Evolutionary conservation across 2,329 filamentous ascomycete species (phyloP), one percentile per base, ranked within the genome.

Genomic region (Beauveria pseudobassiana): DNA sequence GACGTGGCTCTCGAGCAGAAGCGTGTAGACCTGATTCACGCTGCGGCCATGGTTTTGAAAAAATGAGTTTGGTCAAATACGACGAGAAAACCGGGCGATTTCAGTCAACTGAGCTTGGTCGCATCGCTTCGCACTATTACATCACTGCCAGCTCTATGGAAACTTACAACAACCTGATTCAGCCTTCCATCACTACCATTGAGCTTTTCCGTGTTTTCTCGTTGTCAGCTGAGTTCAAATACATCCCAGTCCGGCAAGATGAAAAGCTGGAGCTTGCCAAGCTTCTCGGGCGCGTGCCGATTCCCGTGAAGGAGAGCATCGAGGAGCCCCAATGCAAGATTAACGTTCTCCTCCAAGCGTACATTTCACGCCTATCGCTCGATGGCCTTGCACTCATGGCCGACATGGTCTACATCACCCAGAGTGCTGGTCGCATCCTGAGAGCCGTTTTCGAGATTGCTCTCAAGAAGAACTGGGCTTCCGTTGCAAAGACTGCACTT

Each of bases 251-350:
- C 42, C 89, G 95, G 48, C 93, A 97, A 71, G 95, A 99, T 69
- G 95, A 99, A 79, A 98, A 98, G 78, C 81, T 99, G 38, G 95
- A 99, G 75, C 81, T 99, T 59, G 92, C 92, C 5, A 97, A 98
- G 74, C 80, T 99, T 38, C 81, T 99, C 24, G 88, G 89, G 10
- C 85, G 90, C 66, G 95, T 99, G 0, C 95, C 95, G 1, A 92
- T 99, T 61, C 95, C 95, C 4, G 92, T 99, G 68, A 99, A 99
- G 75, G 95, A 99, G 76, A 91, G 91, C 68, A 93, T 98, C 56
- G 95, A 99, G 72, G 95, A 99, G 75, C 88, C 95, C 1, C 92
- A 96, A 66, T 92, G 93, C 63, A 99, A 99, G 80, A 97, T 99
- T 76, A 99, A 99, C 69, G 95, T 99, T 45, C 83, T 99, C 26